Evolutionary conservation across 306 rosid species (phyloP).

Genomic region (Vigna nakashimae): DNA sequence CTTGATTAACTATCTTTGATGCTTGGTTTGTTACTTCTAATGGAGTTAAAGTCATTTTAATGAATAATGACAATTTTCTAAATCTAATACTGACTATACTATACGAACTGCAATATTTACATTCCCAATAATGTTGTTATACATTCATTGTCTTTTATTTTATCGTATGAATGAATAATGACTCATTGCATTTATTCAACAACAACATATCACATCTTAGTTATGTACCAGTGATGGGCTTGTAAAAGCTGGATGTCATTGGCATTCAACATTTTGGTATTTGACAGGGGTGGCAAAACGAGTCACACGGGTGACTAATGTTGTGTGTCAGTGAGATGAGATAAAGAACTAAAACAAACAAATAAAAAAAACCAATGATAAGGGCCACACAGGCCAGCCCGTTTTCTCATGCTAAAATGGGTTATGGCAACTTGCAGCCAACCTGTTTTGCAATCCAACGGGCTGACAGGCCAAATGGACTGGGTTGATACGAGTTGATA

Average conservation of each 20-base stretch:
- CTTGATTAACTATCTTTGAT: background rate
- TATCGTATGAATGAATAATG: background rate
- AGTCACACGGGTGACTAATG: too few relatives aligned
- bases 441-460: too few relatives aligned
- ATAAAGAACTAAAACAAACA: too few relatives aligned
- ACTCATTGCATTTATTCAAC: background rate
- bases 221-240: background rate
- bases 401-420: too few relatives aligned
- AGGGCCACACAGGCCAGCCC: too few relatives aligned
- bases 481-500: too few relatives aligned
- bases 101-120: background rate
- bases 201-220: background rate
- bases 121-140: background rate
- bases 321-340: too few relatives aligned
- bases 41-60: conserved; percentile 3
- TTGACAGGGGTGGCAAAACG: too few relatives aligned
- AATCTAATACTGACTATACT: background rate
- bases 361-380: too few relatives aligned
- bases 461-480: too few relatives aligned
- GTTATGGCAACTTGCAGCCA: too few relatives aligned
- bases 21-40: background rate
- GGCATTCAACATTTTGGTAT: background rate
- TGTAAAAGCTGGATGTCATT: background rate
- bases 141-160: background rate
- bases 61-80: background rate